phyloP scores from a whole-genome alignment of 352 stramenopile genomes.

The Globisporangium mamillatum region DNA sequence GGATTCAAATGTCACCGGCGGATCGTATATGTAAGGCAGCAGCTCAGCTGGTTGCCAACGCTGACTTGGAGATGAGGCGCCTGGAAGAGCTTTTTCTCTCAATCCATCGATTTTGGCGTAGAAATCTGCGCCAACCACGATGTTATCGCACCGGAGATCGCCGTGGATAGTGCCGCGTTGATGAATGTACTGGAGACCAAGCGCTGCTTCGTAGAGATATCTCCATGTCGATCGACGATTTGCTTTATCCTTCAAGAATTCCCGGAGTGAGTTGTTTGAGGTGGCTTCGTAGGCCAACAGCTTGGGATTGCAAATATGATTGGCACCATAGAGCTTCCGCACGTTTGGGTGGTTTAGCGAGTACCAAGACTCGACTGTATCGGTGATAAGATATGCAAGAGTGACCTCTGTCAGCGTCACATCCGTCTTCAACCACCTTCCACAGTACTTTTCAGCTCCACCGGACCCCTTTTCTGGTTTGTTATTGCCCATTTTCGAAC shows the following conservation, averaged over 20 bases:
- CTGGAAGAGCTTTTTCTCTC: not conserved
- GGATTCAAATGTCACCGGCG: too few relatives aligned
- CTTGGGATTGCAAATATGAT: not conserved
- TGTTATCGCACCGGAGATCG: slow-evolving; percentile 2
- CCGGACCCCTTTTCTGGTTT: too few relatives aligned
- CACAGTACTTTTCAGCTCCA: not conserved
- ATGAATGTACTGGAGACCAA: slow-evolving; percentile 34
- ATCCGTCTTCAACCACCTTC: slow-evolving; percentile 1
- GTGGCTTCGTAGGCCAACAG: not conserved
- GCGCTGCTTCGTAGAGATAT: slow-evolving; percentile 22
- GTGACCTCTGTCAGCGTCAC: not conserved
- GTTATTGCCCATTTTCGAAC: not conserved
- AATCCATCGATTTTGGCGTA: slow-evolving; percentile 16
- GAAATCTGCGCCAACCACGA: slow-evolving; percentile 11
- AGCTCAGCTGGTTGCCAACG: too few relatives aligned
- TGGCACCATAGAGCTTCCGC: not conserved
- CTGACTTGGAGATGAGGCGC: too few relatives aligned
- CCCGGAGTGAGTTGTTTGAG: not conserved
- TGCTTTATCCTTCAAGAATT: slow-evolving; percentile 4
- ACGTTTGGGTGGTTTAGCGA: slow-evolving; percentile 7
- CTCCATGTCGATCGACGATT: slow-evolving; percentile 7
- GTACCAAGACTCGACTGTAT: not conserved
- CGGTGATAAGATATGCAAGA: too few relatives aligned
- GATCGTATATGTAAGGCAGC: too few relatives aligned
- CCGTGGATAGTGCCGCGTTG: slow-evolving; percentile 22